Percentiles rank a stretch among this genome's conserved stretches.
Evolutionary conservation across 441 rosid genomes (phyloP).

Genomic region (Eruca vesicaria): DNA sequence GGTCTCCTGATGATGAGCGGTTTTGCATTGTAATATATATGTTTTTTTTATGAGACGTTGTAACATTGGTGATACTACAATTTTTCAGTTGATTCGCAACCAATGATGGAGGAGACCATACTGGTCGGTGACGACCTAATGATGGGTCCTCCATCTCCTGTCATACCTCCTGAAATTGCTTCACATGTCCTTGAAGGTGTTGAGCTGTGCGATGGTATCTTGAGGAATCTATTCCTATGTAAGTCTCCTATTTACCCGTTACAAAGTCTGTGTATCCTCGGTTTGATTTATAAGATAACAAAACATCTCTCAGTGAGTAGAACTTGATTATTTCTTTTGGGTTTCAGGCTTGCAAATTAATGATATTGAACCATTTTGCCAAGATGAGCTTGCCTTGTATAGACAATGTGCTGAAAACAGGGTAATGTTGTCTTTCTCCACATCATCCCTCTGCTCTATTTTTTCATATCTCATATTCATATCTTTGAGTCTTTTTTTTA

Average conservation of each 20-base stretch:
- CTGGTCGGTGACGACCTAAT: constrained; percentile 93
- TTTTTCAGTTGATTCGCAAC: constrained; percentile 83
- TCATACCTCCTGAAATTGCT: constrained; percentile 90
- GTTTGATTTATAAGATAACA: background rate
- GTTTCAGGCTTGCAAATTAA: constrained; percentile 79
- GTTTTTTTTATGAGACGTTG: background rate
- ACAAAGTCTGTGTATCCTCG: background rate
- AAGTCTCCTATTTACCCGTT: constrained; percentile 37
- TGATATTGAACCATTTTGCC: constrained; percentile 92
- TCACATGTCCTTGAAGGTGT: constrained; percentile 91
- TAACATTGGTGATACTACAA: constrained; percentile 20
- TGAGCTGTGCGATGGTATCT: constrained; percentile 75
- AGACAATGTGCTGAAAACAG: constrained; percentile 78
- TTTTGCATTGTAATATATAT: background rate
- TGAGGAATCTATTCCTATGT: constrained; percentile 86
- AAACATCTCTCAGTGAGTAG: background rate
- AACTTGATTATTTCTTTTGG: background rate
- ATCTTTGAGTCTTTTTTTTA: background rate
- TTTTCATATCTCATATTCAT: background rate
- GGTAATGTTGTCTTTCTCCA: constrained; percentile 41
- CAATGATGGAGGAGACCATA: constrained; percentile 93
- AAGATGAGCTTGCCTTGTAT: constrained; percentile 86
- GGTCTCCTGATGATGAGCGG: no score
- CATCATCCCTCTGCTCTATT: background rate
- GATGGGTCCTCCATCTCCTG: constrained; percentile 92